Base-by-base conservation (phyloP, 163 green algal species). In the Scenedesmus sp. region DNA sequence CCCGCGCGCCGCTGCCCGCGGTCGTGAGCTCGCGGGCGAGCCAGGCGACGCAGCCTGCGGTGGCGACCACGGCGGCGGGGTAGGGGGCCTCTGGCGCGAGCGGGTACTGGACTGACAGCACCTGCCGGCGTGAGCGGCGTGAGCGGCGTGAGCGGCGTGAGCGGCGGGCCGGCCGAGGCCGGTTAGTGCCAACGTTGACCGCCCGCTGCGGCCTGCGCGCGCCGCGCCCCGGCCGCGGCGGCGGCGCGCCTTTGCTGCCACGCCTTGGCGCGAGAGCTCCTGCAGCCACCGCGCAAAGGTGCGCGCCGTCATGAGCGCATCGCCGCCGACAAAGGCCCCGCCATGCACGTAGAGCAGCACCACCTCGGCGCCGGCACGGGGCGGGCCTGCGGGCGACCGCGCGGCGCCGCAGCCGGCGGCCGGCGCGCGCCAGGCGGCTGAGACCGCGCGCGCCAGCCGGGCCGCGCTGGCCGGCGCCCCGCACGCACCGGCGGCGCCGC, bases 271-370 rank as follows among this genome's bases (percentile, higher is more conserved):
- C 24, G 28, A n/a, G 20, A 76, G 67, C 9, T 29, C 18, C 36
- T 39, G 33, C 67, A 76, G 64, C 67, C 67, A 76, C 33, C 64
- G 29, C 20, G 53, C 18, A n/a, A 76, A 76, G 20, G 50, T 76
- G 33, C 33, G 51, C 26, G 51, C 51, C 29, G 50, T 65, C 67
- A 76, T 76, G 31, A n/a, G 51, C 7, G 67, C 67, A 20, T 76
- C 51, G 26, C 67, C 67, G 44, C 28, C 67, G 44, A 76, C 51
- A 65, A 76, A 76, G 1, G 28, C 67, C 17, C 67, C 67, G 42
- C 67, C 67, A 42, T 76, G 67, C 22, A 76, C 51, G 51, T 76
- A 76, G 48, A 65, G 42, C 54, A 63, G 24, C 53, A 31, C 53
- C 33, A n/a, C 20, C 31, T 31, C 28, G 18, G 6, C 39, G 10